A percentile compares a stretch with the other conserved stretches of the same genome.
Conservation (phyloP, 192 early-diverging fungal species). For the Coemansia sp. region DNA sequence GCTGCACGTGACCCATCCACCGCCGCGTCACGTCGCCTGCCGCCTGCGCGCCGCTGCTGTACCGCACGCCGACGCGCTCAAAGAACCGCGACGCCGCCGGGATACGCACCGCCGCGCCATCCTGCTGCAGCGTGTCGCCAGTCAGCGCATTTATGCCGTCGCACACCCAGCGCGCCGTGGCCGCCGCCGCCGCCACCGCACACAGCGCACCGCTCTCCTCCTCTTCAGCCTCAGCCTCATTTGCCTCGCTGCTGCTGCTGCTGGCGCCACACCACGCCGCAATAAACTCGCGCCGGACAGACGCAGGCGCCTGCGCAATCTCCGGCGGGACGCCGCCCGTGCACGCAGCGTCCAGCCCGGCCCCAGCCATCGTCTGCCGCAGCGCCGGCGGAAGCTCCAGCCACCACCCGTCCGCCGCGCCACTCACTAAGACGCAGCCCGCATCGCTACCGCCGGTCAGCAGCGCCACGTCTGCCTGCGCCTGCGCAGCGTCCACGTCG, state of each 20-base stretch:
- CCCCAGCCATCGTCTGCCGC: background rate
- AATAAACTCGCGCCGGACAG: conserved; percentile 51
- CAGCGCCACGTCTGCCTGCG: conserved; percentile 21
- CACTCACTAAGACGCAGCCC: background rate
- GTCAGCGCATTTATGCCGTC: background rate
- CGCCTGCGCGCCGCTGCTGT: conserved; percentile 14
- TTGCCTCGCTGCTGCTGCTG: background rate
- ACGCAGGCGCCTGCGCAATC: conserved; percentile 20
- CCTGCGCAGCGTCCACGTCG: conserved; percentile 27
- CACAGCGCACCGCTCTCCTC: too few relatives aligned
- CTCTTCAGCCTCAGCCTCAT: too few relatives aligned
- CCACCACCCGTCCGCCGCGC: background rate
- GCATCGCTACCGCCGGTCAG: conserved; percentile 5
- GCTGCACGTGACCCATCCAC: conserved; percentile 14
- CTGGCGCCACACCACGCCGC: conserved; percentile 50
- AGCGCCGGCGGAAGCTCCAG: conserved; percentile 13
- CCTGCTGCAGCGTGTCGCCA: background rate
- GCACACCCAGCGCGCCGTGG: too few relatives aligned
- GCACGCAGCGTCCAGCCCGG: background rate
- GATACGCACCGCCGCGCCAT: background rate
- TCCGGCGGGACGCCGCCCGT: background rate
- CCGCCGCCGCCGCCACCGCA: background rate
- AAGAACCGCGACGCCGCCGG: conserved; percentile 23
- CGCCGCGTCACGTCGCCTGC: conserved; percentile 28
- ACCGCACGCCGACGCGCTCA: conserved; percentile 43